Conservation (phyloP, 164 flowering plant genomes). For the Annona squamosa region DNA sequence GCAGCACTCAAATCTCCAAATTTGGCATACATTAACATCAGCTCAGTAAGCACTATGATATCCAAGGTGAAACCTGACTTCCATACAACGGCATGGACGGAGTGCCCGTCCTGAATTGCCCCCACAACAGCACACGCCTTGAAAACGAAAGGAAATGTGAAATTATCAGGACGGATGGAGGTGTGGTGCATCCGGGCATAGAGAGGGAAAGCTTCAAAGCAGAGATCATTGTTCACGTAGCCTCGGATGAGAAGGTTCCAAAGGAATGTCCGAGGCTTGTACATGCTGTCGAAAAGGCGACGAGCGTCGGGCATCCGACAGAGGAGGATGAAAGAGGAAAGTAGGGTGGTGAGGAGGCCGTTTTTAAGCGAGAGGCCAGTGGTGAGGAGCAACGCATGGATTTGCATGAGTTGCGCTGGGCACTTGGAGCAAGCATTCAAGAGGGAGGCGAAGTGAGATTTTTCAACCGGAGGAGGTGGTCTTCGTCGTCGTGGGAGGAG, state of each 20-base stretch:
- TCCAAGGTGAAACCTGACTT: slow-evolving; percentile 34
- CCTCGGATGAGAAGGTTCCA: slow-evolving; percentile 43
- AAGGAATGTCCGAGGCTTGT: slow-evolving; percentile 29
- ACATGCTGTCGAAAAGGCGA: slow-evolving; percentile 36
- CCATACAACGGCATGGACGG: slow-evolving; percentile 26
- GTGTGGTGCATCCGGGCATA: slow-evolving; percentile 21
- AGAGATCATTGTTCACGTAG: slow-evolving; percentile 26
- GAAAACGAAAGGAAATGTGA: slow-evolving; percentile 34
- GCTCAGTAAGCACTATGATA: slow-evolving; percentile 30
- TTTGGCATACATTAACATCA: slow-evolving; percentile 19
- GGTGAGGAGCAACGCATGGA: slow-evolving; percentile 33
- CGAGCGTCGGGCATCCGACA: slow-evolving; percentile 34
- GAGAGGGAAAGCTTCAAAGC: slow-evolving; percentile 15
- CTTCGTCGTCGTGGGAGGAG: background rate
- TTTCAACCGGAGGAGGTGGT: slow-evolving; percentile 5
- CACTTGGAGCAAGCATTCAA: slow-evolving; percentile 14
- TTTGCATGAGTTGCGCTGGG: slow-evolving; percentile 26
- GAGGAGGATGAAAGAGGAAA: slow-evolving; percentile 15
- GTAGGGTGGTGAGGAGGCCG: slow-evolving; percentile 31
- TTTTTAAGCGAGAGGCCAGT: slow-evolving; percentile 27
- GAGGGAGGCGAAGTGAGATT: slow-evolving; percentile 21
- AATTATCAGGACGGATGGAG: slow-evolving; percentile 34
- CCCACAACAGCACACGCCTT: slow-evolving; percentile 27
- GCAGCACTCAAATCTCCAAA: slow-evolving; percentile 8
- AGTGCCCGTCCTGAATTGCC: slow-evolving; percentile 13